Base-by-base conservation (phyloP, 73 alveolate genomes). In the Paramecium pentaurelia region DNA sequence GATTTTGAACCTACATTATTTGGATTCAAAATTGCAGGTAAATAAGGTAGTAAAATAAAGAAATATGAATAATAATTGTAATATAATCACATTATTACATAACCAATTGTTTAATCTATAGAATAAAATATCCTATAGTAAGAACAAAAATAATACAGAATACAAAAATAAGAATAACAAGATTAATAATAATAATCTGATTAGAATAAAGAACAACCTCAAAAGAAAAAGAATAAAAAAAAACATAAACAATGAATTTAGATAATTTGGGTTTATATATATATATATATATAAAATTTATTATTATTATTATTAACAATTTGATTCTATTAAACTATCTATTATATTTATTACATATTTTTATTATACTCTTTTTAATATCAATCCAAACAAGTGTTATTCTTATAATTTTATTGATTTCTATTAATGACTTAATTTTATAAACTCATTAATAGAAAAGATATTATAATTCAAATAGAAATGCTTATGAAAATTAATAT, bases 21-120 rank as follows among this genome's bases (percentile, higher is more conserved):
- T 80, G 91, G 91, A 80, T 80, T 80, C 32, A 80, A 80, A 47
- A 80, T 80, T 18, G 91, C 75, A 27, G 91, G 91, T 2, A 80
- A 80, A 49, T 42, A 45, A 25, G 91, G 91, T 18, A 80, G 91
- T 27, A 64, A 64, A 64, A 64, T 64, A 25, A 54, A 54, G 70
- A 54, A 54, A 54, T 34, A 11, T 64, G 84, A 64, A 27, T 64
- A 64, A 64, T 32, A 12, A 11, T 34, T 64, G 49, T 27, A 25
- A 64, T 16, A 12, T 1, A 64, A 64, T 64, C 84, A 64, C 28
- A 64, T 20, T 64, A 64, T 64, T 64, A 64, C 84, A 25, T 27
- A 64, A 64, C 84, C 84, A 8, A 54, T n/a, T 34, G 14, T 54
- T n/a, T 54, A 54, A 54, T 25, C 70, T 3, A 8, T 54, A 16